A percentile compares a stretch with the other conserved stretches of the same genome.
Conservation (phyloP, 805 yeast genomes). For the Suhomyces kilbournensis region DNA sequence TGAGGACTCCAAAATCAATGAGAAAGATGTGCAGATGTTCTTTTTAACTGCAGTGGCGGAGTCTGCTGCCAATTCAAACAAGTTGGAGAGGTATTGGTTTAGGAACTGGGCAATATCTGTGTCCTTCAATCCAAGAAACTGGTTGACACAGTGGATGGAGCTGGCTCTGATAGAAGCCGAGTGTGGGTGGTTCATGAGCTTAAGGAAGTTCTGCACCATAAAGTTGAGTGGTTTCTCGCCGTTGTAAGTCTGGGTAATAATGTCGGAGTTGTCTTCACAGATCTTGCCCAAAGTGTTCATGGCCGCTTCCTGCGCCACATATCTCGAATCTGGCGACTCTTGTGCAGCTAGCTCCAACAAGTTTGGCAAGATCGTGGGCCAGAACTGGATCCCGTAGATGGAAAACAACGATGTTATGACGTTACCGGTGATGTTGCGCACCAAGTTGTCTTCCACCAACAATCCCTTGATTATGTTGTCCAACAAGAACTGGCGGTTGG, state of each 20-base stretch:
- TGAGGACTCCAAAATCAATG: slow-evolving; percentile 64
- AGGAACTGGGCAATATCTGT: slow-evolving; percentile 61
- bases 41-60: slow-evolving; percentile 58
- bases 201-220: slow-evolving; percentile 64
- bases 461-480: slow-evolving; percentile 54
- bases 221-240: slow-evolving; percentile 66
- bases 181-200: slow-evolving; percentile 39
- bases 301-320: slow-evolving; percentile 62
- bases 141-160: slow-evolving; percentile 70
- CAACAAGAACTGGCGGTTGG: slow-evolving; percentile 33
- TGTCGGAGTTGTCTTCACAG: slow-evolving; percentile 78
- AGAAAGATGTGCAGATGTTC: slow-evolving; percentile 75
- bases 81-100: slow-evolving; percentile 60
- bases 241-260: slow-evolving; percentile 61
- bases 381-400: slow-evolving; percentile 59
- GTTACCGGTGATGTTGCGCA: slow-evolving; percentile 86
- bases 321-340: slow-evolving; percentile 7
- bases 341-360: slow-evolving; percentile 57
- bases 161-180: slow-evolving; percentile 55
- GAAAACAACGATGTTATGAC: slow-evolving; percentile 81
- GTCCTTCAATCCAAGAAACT: slow-evolving; percentile 66
- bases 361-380: slow-evolving; percentile 76
- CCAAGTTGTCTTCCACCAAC: slow-evolving; percentile 51
- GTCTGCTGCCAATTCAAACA: slow-evolving; percentile 71
- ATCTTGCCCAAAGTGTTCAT: slow-evolving; percentile 79